phyloP scores from a whole-genome alignment of 129 eudicot genomes.

The Daucus carota region DH1_v3.0 NC_030386.2:27495501-27496000 shows the following conservation, averaged over 20 bases:
- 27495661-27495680: background rate
- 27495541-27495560: background rate
- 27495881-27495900: background rate
- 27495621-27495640: background rate
- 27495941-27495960: background rate
- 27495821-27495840: too few species aligned
- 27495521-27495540: background rate
- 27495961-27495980: background rate
- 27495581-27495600: background rate
- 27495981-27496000: background rate
- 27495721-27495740: background rate
- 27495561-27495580: background rate
- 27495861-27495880: background rate
- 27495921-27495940: background rate
- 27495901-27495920: background rate
- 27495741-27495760: background rate
- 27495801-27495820: too few species aligned
- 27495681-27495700: background rate
- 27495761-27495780: background rate
- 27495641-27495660: background rate
- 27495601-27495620: background rate
- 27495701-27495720: background rate
- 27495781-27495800: too few species aligned
- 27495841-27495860: background rate
- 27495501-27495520: background rate